Conservation (phyloP, 2,329 filamentous ascomycete genomes). For the Penicillium sp. region DNA sequence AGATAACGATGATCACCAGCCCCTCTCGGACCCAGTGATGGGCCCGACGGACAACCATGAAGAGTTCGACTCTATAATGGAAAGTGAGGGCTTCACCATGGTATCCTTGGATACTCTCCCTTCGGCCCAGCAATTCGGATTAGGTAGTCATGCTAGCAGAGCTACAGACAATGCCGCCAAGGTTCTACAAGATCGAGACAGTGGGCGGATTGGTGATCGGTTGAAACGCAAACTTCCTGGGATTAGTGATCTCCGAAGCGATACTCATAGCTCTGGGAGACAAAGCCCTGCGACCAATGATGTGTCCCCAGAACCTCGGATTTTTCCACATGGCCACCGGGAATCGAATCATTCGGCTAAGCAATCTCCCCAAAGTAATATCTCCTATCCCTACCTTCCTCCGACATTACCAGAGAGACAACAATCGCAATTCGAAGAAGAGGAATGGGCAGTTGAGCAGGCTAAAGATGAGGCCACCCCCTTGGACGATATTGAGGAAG, state of each 20-base stretch:
- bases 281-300: slow-evolving; percentile 15
- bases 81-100: slow-evolving; percentile 63
- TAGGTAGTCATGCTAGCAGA: slow-evolving; percentile 37
- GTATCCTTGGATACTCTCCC: slow-evolving; percentile 59
- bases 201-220: slow-evolving; percentile 27
- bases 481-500: neutral
- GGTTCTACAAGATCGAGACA: slow-evolving; percentile 34
- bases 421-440: slow-evolving; percentile 10
- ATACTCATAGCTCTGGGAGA: slow-evolving; percentile 18
- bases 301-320: neutral
- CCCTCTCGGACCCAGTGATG: slow-evolving; percentile 3
- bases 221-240: slow-evolving; percentile 32
- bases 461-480: neutral
- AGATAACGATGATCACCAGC: slow-evolving; percentile 15
- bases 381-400: slow-evolving; percentile 23
- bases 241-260: slow-evolving; percentile 22
- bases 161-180: slow-evolving; percentile 30
- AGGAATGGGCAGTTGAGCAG: neutral
- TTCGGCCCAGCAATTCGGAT: slow-evolving; percentile 50
- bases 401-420: slow-evolving; percentile 10
- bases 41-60: slow-evolving; percentile 48
- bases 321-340: neutral
- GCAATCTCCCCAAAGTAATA: slow-evolving; percentile 1
- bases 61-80: slow-evolving; percentile 60
- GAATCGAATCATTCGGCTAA: neutral